Evolutionary conservation across 176 grass and related monocot genomes (phyloP).

Genomic region (Musa schizocarpa): DNA sequence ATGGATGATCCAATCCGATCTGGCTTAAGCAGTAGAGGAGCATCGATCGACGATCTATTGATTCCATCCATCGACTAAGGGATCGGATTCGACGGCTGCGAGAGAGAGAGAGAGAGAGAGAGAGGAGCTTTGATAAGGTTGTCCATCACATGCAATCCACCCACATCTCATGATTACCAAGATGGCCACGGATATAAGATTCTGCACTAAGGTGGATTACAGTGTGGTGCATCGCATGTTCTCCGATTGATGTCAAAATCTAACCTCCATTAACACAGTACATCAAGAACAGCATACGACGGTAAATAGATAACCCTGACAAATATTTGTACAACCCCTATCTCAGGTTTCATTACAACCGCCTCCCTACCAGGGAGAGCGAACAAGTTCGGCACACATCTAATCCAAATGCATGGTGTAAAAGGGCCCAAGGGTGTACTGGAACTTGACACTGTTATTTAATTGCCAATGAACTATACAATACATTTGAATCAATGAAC

Average conservation of each 20-base stretch:
- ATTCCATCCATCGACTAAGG: too few species aligned
- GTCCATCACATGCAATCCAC: too few species aligned
- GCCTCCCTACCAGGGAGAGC: background rate
- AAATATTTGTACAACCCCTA: background rate
- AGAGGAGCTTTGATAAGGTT: too few species aligned
- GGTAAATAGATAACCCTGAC: background rate
- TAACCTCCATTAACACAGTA: background rate
- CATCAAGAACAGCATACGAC: background rate
- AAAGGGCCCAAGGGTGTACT: background rate
- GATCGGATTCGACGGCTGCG: too few species aligned
- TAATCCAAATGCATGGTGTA: background rate
- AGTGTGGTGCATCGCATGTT: too few species aligned
- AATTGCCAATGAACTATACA: constrained; percentile 1
- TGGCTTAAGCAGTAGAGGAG: too few species aligned
- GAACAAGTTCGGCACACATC: background rate
- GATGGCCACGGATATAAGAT: too few species aligned
- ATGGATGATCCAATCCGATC: constrained; percentile 3
- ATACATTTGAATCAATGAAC: background rate
- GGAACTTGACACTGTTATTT: background rate
- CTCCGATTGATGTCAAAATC: too few species aligned
- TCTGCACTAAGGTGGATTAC: too few species aligned
- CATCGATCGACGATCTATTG: too few species aligned
- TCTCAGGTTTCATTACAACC: background rate
- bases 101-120: too few species aligned
- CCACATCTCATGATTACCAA: too few species aligned